Base-by-base conservation (phyloP, 192 early-diverging fungal species). In the Backusella luteola region DNA sequence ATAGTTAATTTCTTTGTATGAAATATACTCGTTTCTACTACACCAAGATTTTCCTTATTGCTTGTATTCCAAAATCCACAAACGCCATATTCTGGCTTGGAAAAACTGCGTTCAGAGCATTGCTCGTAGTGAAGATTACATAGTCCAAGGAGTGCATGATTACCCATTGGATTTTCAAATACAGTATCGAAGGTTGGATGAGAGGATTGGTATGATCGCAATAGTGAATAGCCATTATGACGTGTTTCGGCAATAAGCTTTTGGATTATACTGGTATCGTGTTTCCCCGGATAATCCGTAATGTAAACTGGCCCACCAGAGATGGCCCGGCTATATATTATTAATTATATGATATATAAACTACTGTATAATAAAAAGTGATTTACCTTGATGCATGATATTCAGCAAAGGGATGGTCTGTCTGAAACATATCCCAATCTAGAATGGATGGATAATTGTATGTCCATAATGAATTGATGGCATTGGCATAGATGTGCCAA, bases 341-440 rank as follows among this genome's bases (percentile, higher is more conserved):
- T 44, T 70, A 29, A 21, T 1, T 44, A 14, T 44, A 21, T 1
- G 17, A 14, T 44, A 14, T 44, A 17, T 17, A 19, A 17, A 44
- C 14, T 19, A 44, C 5, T 69, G 9, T 38, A n/a, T 36, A 6
- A 8, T 36, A 36, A 35, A 21, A 42, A 39, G 12, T 26, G 36
- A 70, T 21, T 32, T 73, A 73, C 71, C 71, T 73, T 49, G 77
- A 78, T 1, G 87, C 87, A 77, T 90, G 89, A 36, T 79, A 81
- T 17, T 74, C 79, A 34, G 87, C 84, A 35, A 84, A 87, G 6
- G 41, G 42, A 41, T 77, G 80, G 6, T 80, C 71, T n/a, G 87
- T 83, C 73, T 85, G 76, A 66, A 88, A 90, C 88, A 90, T 90
- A 49, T 89, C 89, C 88, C 88, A 90, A 69, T 90, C 89, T 0